These are phyloP conservation scores for Gossypium trilobum DNA, from an alignment of 441 rosid species.

Conservation along the genomic window DNA sequence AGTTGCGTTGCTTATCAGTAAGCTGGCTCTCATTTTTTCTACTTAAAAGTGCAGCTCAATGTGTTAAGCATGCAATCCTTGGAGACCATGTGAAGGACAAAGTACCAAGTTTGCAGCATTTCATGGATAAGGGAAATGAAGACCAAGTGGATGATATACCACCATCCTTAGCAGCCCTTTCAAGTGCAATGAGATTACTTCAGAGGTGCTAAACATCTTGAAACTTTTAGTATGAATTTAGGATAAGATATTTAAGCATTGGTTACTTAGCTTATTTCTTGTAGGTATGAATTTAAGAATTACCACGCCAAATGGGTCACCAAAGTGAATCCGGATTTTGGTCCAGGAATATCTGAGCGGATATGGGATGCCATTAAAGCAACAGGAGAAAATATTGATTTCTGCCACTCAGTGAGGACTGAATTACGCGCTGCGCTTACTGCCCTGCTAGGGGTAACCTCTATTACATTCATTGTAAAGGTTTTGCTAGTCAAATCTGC, in stretches of 20 bases:
- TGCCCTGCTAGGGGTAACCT: slow-evolving; percentile 58
- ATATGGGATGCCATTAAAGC: slow-evolving; percentile 53
- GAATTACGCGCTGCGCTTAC: slow-evolving; percentile 53
- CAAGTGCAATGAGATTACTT: slow-evolving; percentile 55
- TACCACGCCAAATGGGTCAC: slow-evolving; percentile 68
- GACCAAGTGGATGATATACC: slow-evolving; percentile 37
- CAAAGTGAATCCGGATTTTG: slow-evolving; percentile 55
- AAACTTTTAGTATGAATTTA: background rate
- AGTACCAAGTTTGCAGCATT: slow-evolving; percentile 62
- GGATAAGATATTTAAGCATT: slow-evolving; percentile 15
- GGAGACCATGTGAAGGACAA: slow-evolving; percentile 54
- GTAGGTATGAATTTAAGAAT: slow-evolving; percentile 69
- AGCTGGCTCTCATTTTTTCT: background rate
- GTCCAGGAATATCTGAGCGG: slow-evolving; percentile 61
- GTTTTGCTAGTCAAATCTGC: background rate
- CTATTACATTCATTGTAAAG: slow-evolving; percentile 1
- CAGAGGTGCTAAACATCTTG: slow-evolving; percentile 38
- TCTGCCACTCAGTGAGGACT: slow-evolving; percentile 37
- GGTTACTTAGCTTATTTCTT: background rate
- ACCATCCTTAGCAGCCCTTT: slow-evolving; percentile 68
- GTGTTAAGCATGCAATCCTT: slow-evolving; percentile 38
- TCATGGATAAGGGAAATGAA: slow-evolving; percentile 31
- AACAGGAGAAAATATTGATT: slow-evolving; percentile 41
- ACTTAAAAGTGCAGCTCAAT: slow-evolving; percentile 32
- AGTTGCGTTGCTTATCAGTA: background rate